A percentile compares a stretch with the other conserved stretches of the same genome.
These are phyloP conservation scores for Talaromyces borbonicus DNA, from an alignment of 495 filamentous ascomycete species.

Conservation along the genomic window DNA sequence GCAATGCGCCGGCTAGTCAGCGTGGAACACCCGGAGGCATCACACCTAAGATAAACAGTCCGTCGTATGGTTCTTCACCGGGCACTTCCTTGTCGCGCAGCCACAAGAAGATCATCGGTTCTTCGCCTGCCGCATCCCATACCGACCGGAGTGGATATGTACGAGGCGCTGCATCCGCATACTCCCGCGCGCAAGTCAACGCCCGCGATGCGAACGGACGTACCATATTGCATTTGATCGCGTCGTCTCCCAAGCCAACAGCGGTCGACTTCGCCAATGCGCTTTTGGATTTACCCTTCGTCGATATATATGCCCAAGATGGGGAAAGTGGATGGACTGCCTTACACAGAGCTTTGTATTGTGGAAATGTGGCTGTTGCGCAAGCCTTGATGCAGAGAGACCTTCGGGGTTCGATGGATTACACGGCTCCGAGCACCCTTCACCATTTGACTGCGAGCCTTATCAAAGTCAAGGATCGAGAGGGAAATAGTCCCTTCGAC, in stretches of 20 bases:
- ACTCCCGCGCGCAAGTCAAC: slow-evolving; percentile 69
- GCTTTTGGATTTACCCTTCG: slow-evolving; percentile 67
- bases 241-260: slow-evolving; percentile 58
- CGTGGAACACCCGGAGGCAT: slow-evolving; percentile 22
- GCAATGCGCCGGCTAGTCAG: slow-evolving; percentile 33
- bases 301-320: slow-evolving; percentile 81
- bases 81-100: slow-evolving; percentile 27
- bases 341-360: slow-evolving; percentile 84
- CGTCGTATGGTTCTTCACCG: slow-evolving; percentile 39
- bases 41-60: slow-evolving; percentile 38
- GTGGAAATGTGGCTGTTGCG: slow-evolving; percentile 83
- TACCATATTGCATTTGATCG: slow-evolving; percentile 78
- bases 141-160: slow-evolving; percentile 17
- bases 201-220: slow-evolving; percentile 66
- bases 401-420: slow-evolving; percentile 49
- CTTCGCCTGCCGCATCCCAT: slow-evolving; percentile 20
- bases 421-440: slow-evolving; percentile 34
- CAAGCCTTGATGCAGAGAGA: slow-evolving; percentile 70
- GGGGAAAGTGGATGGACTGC: slow-evolving; percentile 93
- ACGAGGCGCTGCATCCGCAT: slow-evolving; percentile 12
- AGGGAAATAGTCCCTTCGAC: slow-evolving; percentile 91
- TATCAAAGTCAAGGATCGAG: slow-evolving; percentile 91
- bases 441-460: slow-evolving; percentile 48
- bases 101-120: slow-evolving; percentile 25
- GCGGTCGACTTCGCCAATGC: slow-evolving; percentile 64